Percentiles rank a stretch among this genome's conserved stretches.
These are phyloP conservation scores for Cercospora janseana DNA, from an alignment of 2,329 filamentous ascomycete genomes.

Conservation along the genomic window DNA sequence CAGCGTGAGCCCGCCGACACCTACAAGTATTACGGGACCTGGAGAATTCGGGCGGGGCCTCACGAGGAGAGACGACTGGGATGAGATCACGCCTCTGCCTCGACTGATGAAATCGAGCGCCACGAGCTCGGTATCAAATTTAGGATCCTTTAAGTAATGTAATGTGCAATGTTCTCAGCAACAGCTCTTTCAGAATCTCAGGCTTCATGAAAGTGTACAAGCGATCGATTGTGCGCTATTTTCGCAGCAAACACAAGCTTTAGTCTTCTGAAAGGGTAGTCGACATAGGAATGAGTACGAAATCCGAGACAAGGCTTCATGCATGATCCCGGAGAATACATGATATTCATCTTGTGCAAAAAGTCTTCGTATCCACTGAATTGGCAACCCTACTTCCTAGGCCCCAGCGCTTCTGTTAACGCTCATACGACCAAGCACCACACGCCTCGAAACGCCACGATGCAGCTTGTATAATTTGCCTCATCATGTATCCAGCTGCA, in stretches of 20 bases:
- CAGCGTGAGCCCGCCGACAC: conserved; percentile 4
- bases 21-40: conserved; percentile 2
- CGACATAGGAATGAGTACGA: too few species aligned
- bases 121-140: conserved; percentile 1
- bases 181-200: not conserved
- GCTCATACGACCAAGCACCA: too few species aligned
- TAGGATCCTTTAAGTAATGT: not conserved
- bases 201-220: too few species aligned
- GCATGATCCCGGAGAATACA: too few species aligned
- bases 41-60: conserved; percentile 18
- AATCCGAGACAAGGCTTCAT: too few species aligned
- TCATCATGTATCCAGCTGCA: not conserved
- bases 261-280: too few species aligned
- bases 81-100: not conserved
- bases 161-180: not conserved
- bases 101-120: not conserved
- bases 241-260: too few species aligned
- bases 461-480: conserved; percentile 3
- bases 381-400: too few species aligned
- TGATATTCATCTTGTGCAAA: too few species aligned
- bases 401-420: too few species aligned
- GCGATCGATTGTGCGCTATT: too few species aligned
- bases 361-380: too few species aligned
- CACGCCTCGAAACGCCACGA: conserved; percentile 6
- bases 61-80: conserved; percentile 21